A percentile compares a stretch with the other conserved stretches of the same genome.
Conservation (phyloP, 305 asterid species). For the Solanum hybrid region DNA sequence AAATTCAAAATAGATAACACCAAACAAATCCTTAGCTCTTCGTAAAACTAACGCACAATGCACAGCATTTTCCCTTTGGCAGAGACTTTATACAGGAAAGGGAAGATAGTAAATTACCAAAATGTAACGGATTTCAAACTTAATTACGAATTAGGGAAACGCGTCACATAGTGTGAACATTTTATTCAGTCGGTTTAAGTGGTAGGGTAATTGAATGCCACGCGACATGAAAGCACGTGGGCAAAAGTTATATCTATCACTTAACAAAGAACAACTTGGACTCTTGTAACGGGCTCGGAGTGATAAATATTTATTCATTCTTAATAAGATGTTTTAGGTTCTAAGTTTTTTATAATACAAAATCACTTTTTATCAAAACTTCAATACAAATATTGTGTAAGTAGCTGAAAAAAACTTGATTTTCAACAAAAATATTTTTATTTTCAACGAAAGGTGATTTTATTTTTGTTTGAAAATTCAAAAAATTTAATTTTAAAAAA, state of each 20-base stretch:
- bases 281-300: background rate
- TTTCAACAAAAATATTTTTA: too few species aligned
- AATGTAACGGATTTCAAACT: background rate
- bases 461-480: background rate
- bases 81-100: background rate
- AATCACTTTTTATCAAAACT: background rate
- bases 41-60: background rate
- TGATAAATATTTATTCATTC: too few species aligned
- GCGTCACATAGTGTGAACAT: background rate
- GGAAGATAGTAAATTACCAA: background rate
- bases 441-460: background rate
- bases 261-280: background rate
- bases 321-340: too few species aligned
- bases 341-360: too few species aligned
- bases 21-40: background rate
- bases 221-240: background rate
- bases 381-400: too few species aligned
- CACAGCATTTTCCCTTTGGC: background rate
- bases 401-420: too few species aligned
- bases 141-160: background rate
- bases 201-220: background rate
- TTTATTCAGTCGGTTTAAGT: background rate
- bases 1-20: background rate
- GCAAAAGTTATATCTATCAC: background rate
- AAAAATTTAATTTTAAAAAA: background rate